Evolutionary conservation across 352 stramenopile genomes (phyloP), one percentile per base, ranked within the genome.

Genomic region (Globisporangium camurandrum): DNA sequence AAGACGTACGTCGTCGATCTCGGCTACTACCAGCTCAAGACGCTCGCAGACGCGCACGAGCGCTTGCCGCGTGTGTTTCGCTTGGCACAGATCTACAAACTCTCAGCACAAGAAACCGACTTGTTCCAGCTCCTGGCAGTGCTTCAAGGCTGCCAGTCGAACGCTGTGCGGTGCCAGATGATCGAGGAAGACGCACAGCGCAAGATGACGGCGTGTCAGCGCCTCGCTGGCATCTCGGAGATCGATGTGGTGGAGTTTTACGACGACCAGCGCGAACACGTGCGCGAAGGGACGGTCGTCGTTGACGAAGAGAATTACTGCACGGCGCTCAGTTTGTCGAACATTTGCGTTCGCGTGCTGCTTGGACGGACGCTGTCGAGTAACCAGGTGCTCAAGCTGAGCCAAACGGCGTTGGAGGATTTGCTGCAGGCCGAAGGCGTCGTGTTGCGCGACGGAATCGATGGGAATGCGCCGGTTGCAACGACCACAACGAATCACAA

Each of bases 211-310:
- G 72, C 68, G 7, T 93, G 71, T 54, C 82, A 93, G 64, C 64
- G 80, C 11, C 69, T 91, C 34, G 80, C 80, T 2, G 67, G 73
- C 16, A 73, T 92, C 45, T 92, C 82, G n/a, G 85, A 95, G 64
- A 75, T 93, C 27, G 85, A 95, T 48, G 65, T 94, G 8, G 79
- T 71, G 16, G 76, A 89, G 50, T 95, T 95, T 44, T 67, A 87
- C 24, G 83, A 95, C 47, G 75, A 89, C 54, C 75, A 91, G 39
- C 71, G 81, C 42, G 75, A 88, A 41, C 80, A 93, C 53, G 83
- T 95, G 42, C 91, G 91, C 61, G 85, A 95, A 69, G 84, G 84
- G 42, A 93, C 77, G 31, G 62, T 93, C 19, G 66, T 93, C 51
- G 77, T 90, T 17, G 79, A 92, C 40, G 71, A 87, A 48, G 80